A percentile compares a stretch with the other conserved stretches of the same genome.
Conservation (phyloP, 2,329 filamentous ascomycete genomes). For the Apiospora kogelbergensis region DNA sequence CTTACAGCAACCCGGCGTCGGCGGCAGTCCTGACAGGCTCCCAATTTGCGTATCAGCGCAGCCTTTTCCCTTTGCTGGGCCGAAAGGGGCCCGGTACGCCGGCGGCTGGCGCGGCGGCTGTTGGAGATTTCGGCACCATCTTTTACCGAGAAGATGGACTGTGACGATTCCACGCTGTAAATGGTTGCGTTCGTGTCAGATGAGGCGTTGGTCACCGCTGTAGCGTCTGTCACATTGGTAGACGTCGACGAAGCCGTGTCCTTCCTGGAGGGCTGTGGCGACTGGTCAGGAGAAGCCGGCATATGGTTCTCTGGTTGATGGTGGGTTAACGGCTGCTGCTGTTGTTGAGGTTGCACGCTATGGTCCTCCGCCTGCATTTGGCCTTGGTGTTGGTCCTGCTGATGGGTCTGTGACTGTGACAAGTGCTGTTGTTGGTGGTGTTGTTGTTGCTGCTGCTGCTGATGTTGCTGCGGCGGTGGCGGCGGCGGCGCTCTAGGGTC, state of each 20-base stretch:
- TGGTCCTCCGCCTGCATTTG: constrained; percentile 22
- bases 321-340: constrained; percentile 19
- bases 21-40: constrained; percentile 57
- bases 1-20: constrained; percentile 51
- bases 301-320: constrained; percentile 20
- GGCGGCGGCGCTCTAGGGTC: constrained; percentile 29
- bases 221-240: constrained; percentile 46
- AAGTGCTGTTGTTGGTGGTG: constrained; percentile 10
- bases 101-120: constrained; percentile 54
- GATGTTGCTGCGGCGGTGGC: constrained; percentile 8
- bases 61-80: constrained; percentile 59
- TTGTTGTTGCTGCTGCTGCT: constrained; percentile 23
- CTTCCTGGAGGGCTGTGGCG: constrained; percentile 38
- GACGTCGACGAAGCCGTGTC: constrained; percentile 55
- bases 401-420: constrained; percentile 10
- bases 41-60: constrained; percentile 58
- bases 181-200: constrained; percentile 49
- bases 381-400: constrained; percentile 27
- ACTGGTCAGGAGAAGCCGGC: constrained; percentile 24
- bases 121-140: constrained; percentile 55
- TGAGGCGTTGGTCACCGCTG: constrained; percentile 34
- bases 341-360: constrained; percentile 17
- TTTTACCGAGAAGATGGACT: constrained; percentile 56
- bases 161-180: constrained; percentile 54
- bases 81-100: constrained; percentile 59